A percentile compares a stretch with the other conserved stretches of the same genome.
Evolutionary conservation across 2,329 filamentous ascomycete genomes (phyloP).

Genomic region (Colletotrichum sp.): DNA sequence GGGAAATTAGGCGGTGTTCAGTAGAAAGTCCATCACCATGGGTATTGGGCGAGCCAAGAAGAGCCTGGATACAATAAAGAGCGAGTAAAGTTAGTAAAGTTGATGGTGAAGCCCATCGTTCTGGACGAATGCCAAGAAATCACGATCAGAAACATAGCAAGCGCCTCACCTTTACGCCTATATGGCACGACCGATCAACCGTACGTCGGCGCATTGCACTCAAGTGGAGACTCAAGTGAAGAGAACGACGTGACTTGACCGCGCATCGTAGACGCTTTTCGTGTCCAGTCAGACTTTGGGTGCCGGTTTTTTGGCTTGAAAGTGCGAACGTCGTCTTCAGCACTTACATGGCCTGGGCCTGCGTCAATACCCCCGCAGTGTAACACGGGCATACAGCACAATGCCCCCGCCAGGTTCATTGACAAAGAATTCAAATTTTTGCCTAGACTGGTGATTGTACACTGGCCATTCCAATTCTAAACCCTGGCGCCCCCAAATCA

Average conservation of each 20-base stretch:
- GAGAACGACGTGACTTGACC: background rate
- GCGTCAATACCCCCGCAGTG: background rate
- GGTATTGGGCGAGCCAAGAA: background rate
- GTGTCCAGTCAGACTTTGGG: background rate
- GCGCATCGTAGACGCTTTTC: background rate
- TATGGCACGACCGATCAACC: background rate
- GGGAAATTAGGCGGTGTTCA: background rate
- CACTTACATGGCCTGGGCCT: background rate
- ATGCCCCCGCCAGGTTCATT: background rate
- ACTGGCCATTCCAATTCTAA: conserved; percentile 20
- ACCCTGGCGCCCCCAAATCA: conserved; percentile 20
- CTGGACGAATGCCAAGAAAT: background rate
- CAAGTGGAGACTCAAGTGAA: background rate
- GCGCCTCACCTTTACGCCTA: background rate
- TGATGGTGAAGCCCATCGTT: background rate
- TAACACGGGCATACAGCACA: background rate
- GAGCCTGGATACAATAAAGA: background rate
- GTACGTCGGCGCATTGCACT: background rate
- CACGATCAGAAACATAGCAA: background rate
- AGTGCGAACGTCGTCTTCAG: background rate
- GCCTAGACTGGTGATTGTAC: conserved; percentile 21
- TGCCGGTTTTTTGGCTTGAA: background rate
- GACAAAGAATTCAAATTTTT: conserved; percentile 19
- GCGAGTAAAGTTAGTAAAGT: background rate
- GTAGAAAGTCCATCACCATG: background rate